Conservation (phyloP, 768 basidiomycete species). For the Glaciozyma martinii region DNA sequence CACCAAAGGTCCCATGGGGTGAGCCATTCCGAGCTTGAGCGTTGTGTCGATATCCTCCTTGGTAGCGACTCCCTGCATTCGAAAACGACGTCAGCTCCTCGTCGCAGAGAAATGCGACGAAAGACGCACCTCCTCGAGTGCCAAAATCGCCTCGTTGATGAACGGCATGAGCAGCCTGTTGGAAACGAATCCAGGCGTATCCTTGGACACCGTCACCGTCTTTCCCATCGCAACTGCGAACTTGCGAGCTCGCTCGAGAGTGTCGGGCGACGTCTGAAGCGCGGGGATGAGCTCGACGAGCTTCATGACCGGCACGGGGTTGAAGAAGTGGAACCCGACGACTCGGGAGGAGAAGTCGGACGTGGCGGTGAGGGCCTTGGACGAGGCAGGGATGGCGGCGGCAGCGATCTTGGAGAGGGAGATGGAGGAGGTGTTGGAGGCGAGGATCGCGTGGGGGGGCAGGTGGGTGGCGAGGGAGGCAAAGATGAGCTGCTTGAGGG, state of each 20-base stretch:
- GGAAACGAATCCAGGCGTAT: slow-evolving; percentile 58
- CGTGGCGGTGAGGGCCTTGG: neutral
- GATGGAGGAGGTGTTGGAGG: slow-evolving; percentile 88
- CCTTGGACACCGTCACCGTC: slow-evolving; percentile 80
- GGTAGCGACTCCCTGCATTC: slow-evolving; percentile 67
- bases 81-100: slow-evolving; percentile 41
- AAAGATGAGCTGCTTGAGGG: slow-evolving; percentile 72
- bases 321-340: slow-evolving; percentile 55
- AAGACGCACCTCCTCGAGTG: slow-evolving; percentile 64
- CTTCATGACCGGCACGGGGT: slow-evolving; percentile 96
- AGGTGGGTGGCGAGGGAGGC: slow-evolving; percentile 57
- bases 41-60: slow-evolving; percentile 94
- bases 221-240: slow-evolving; percentile 88
- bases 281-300: slow-evolving; percentile 91
- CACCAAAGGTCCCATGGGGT: slow-evolving; percentile 57
- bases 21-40: slow-evolving; percentile 69
- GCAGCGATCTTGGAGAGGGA: slow-evolving; percentile 90
- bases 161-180: slow-evolving; percentile 70
- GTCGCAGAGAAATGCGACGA: slow-evolving; percentile 48
- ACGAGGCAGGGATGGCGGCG: slow-evolving; percentile 49
- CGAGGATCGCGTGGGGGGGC: slow-evolving; percentile 67
- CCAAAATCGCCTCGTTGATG: slow-evolving; percentile 94
- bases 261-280: slow-evolving; percentile 73
- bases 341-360: slow-evolving; percentile 55
- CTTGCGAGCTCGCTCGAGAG: slow-evolving; percentile 62